A percentile compares a stretch with the other conserved stretches of the same genome.
These are phyloP conservation scores for Rachicladosporium sp. DNA, from an alignment of 2,329 filamentous ascomycete genomes.

Conservation along the genomic window DNA sequence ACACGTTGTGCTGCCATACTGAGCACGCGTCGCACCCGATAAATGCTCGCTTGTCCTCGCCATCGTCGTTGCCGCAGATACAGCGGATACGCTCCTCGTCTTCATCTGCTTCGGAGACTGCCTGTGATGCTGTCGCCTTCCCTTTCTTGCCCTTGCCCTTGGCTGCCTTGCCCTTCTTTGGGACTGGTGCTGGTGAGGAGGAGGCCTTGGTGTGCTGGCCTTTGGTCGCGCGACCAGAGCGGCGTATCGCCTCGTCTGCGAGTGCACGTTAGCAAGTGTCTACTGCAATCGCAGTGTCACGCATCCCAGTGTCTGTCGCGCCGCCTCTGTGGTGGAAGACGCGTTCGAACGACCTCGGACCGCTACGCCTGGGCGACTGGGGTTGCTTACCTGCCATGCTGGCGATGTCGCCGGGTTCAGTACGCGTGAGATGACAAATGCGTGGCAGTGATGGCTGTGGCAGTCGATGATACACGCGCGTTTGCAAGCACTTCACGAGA, in stretches of 20 bases:
- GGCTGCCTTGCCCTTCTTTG: conserved; percentile 31
- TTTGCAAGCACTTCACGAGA: too few species aligned
- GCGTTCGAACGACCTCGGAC: not conserved
- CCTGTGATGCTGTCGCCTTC: conserved; percentile 28
- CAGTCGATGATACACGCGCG: too few species aligned
- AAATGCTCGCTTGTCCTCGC: conserved; percentile 81
- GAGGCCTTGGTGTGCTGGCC: conserved; percentile 83
- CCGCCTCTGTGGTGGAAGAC: not conserved
- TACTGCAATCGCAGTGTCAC: not conserved
- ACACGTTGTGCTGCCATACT: conserved; percentile 96
- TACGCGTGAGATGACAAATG: too few species aligned
- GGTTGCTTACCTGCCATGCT: conserved; percentile 6
- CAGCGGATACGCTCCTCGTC: conserved; percentile 62
- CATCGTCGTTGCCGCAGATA: conserved; percentile 79
- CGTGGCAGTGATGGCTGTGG: too few species aligned
- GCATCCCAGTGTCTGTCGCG: conserved; percentile 1
- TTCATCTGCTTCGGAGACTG: conserved; percentile 30
- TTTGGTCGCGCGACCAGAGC: conserved; percentile 91
- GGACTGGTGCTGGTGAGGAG: conserved; percentile 34
- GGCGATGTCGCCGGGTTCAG: not conserved
- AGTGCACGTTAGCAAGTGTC: not conserved
- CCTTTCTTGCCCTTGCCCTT: conserved; percentile 25
- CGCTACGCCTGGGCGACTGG: too few species aligned
- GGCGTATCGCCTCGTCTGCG: conserved; percentile 63
- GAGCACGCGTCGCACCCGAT: conserved; percentile 88